A percentile compares a stretch with the other conserved stretches of the same genome.
Conservation (phyloP, 2,329 filamentous ascomycete genomes). For the Emergomyces pasteurianus region DNA sequence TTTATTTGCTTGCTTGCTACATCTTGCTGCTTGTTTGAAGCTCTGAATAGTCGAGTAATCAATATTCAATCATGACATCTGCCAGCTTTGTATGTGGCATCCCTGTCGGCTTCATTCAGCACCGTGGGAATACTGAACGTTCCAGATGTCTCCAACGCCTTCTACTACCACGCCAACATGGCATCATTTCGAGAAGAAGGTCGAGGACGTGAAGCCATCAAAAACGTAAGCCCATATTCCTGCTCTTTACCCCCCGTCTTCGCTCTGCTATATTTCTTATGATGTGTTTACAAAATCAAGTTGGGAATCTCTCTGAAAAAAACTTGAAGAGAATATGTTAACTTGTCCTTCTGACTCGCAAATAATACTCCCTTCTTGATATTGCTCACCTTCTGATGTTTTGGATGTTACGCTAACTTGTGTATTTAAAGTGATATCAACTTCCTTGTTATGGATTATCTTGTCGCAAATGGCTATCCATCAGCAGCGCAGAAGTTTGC, state of each 20-base stretch:
- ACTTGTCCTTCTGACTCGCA: constrained; percentile 58
- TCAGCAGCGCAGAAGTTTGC: constrained; percentile 88
- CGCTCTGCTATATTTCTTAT: constrained; percentile 41
- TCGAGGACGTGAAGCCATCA: constrained; percentile 71
- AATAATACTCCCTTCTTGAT: constrained; percentile 11
- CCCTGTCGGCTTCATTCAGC: constrained; percentile 16
- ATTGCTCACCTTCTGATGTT: constrained; percentile 2
- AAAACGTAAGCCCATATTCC: constrained; percentile 62
- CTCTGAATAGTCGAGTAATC: background rate
- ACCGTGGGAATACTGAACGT: constrained; percentile 9
- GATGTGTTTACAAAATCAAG: constrained; percentile 68
- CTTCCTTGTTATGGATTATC: constrained; percentile 86
- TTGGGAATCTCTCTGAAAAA: constrained; percentile 99
- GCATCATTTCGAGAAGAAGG: constrained; percentile 66
- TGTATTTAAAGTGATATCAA: constrained; percentile 68
- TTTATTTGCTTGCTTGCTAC: too few relatives aligned
- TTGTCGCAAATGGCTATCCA: constrained; percentile 91
- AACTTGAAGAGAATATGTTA: constrained; percentile 77
- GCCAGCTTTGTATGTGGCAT: constrained; percentile 31
- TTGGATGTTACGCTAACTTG: constrained; percentile 18
- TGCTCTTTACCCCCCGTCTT: background rate
- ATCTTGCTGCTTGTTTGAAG: background rate
- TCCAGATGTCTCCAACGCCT: constrained; percentile 55
- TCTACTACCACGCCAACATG: constrained; percentile 60
- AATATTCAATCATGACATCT: constrained; percentile 24